Conservation (phyloP, 768 basidiomycete species). For the Suillus subaureus region DNA sequence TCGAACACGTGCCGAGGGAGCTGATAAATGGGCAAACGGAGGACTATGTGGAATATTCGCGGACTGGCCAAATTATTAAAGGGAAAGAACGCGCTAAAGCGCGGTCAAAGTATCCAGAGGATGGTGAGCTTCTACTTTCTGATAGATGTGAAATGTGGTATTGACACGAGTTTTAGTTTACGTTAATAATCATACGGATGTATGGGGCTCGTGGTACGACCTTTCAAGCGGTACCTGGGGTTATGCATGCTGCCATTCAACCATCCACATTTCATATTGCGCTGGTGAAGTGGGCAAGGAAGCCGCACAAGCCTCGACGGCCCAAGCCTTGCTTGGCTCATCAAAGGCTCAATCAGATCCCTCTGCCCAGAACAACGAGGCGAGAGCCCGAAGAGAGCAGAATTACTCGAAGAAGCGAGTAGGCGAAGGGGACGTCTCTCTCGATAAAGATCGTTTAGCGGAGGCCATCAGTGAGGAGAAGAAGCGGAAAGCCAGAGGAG, state of each 20-base stretch:
- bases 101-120: slow-evolving; percentile 93
- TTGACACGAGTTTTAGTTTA: slow-evolving; percentile 53
- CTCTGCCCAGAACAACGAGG: slow-evolving; percentile 34
- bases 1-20: slow-evolving; percentile 89
- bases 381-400: slow-evolving; percentile 54
- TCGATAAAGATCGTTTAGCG: slow-evolving; percentile 71
- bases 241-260: slow-evolving; percentile 92
- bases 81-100: slow-evolving; percentile 88
- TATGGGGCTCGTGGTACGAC: slow-evolving; percentile 99
- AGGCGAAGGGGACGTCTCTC: slow-evolving; percentile 78
- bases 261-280: slow-evolving; percentile 86
- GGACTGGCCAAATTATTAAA: slow-evolving; percentile 88
- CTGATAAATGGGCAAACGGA: slow-evolving; percentile 95
- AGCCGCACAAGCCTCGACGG: slow-evolving; percentile 75
- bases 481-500: slow-evolving; percentile 70
- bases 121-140: slow-evolving; percentile 59
- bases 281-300: slow-evolving; percentile 84
- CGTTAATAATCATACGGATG: slow-evolving; percentile 88
- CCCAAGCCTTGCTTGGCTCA: slow-evolving; percentile 62
- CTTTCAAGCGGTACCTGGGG: slow-evolving; percentile 77
- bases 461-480: slow-evolving; percentile 77
- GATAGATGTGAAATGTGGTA: slow-evolving; percentile 4
- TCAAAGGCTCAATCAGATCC: slow-evolving; percentile 30
- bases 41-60: slow-evolving; percentile 95
- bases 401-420: slow-evolving; percentile 78